phyloP scores from a whole-genome alignment of 2,329 filamentous ascomycete genomes.

The Trichophyton schoenleinii region DNA sequence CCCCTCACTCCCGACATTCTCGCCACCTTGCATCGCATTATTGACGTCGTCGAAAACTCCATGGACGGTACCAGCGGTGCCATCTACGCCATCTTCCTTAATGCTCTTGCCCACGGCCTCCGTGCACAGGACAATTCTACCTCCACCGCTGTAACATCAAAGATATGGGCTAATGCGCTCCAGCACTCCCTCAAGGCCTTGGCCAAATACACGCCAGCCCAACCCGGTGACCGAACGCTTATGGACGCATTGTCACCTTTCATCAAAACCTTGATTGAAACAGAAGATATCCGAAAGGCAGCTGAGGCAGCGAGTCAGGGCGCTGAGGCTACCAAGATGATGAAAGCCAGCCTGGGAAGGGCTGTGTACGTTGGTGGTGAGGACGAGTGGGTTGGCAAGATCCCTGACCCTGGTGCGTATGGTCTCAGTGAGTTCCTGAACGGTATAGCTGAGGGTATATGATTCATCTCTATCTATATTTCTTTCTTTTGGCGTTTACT shows the following conservation, averaged over 20 bases:
- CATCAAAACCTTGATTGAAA: slow-evolving; percentile 55
- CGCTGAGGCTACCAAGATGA: slow-evolving; percentile 74
- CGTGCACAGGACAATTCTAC: slow-evolving; percentile 40
- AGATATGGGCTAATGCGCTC: slow-evolving; percentile 56
- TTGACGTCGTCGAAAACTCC: slow-evolving; percentile 51
- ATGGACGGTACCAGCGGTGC: slow-evolving; percentile 71
- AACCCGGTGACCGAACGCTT: slow-evolving; percentile 77
- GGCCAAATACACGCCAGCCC: slow-evolving; percentile 74
- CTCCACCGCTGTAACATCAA: slow-evolving; percentile 35
- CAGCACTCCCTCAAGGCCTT: slow-evolving; percentile 58
- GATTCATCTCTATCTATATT: background rate
- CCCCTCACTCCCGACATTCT: slow-evolving; percentile 45
- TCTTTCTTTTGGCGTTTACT: background rate
- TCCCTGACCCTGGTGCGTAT: slow-evolving; percentile 60
- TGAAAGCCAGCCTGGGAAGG: slow-evolving; percentile 77
- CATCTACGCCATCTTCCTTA: slow-evolving; percentile 78
- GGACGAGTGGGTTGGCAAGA: slow-evolving; percentile 52
- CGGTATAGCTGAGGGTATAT: slow-evolving; percentile 51
- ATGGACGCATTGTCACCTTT: slow-evolving; percentile 87
- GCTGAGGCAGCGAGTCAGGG: slow-evolving; percentile 63
- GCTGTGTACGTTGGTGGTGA: slow-evolving; percentile 68
- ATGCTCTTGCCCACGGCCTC: slow-evolving; percentile 62
- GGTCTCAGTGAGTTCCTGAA: slow-evolving; percentile 78
- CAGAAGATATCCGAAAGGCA: slow-evolving; percentile 56
- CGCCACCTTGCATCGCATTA: slow-evolving; percentile 48